A percentile compares a stretch with the other conserved stretches of the same genome.
Conservation (phyloP, 148 eudicot genomes). For the Persicaria tinctoria region DNA sequence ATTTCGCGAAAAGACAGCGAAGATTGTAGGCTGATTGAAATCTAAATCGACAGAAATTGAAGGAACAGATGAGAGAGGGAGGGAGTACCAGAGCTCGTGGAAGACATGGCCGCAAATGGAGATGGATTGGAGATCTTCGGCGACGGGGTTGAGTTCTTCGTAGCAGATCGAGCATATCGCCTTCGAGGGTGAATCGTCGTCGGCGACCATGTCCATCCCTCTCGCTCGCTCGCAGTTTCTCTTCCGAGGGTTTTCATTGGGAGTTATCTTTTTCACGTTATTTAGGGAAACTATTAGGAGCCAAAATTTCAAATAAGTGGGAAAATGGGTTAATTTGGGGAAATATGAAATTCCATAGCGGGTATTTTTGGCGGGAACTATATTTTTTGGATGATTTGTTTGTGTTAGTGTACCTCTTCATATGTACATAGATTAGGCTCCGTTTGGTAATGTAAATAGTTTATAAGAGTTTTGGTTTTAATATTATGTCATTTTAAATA, state of each 20-base stretch:
- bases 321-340: neutral
- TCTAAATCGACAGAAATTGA: neutral
- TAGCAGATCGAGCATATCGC: constrained; percentile 90
- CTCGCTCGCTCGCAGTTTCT: neutral
- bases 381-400: neutral
- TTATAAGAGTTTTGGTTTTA: too few species aligned
- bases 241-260: neutral
- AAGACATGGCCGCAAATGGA: constrained; percentile 95
- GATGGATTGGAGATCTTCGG: constrained; percentile 90
- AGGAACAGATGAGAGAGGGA: neutral
- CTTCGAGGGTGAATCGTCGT: constrained; percentile 39
- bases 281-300: neutral
- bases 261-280: neutral
- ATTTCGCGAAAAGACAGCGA: neutral
- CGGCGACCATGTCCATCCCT: constrained; percentile 15
- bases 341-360: neutral
- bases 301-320: neutral
- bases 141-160: constrained; percentile 85
- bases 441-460: too few species aligned
- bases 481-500: too few species aligned
- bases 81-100: constrained; percentile 84
- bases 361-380: neutral
- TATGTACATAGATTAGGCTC: too few species aligned
- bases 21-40: neutral
- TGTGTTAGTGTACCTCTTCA: too few species aligned